These are phyloP conservation scores for Puccinia polysora DNA, from an alignment of 1,284 basidiomycete species.

Conservation along the genomic window DNA sequence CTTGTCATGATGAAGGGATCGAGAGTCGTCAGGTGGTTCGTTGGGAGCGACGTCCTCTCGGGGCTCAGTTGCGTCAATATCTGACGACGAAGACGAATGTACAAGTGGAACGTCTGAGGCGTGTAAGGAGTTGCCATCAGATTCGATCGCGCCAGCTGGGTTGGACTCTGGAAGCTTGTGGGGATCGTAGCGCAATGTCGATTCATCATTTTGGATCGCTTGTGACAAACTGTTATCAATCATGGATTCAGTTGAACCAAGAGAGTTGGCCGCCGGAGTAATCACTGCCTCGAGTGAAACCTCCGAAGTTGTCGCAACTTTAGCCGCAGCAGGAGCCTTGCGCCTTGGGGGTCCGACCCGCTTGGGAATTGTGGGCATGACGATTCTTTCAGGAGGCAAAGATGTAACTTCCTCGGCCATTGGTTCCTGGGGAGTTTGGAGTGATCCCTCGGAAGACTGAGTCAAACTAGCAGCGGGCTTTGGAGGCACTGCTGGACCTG, in stretches of 20 bases:
- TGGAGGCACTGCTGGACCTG: slow-evolving; percentile 17
- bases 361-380: slow-evolving; percentile 35
- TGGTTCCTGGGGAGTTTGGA: background rate
- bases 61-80: background rate
- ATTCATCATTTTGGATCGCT: background rate
- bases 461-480: slow-evolving; percentile 10
- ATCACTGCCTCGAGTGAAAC: background rate
- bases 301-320: slow-evolving; percentile 3
- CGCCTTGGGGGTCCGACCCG: slow-evolving; percentile 37
- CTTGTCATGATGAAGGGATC: no score
- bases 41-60: background rate
- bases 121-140: background rate
- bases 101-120: background rate
- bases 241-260: background rate
- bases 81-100: background rate
- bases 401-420: background rate
- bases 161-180: no score
- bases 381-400: slow-evolving; percentile 37
- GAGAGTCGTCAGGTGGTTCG: no score
- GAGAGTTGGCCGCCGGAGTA: background rate
- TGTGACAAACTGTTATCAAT: background rate
- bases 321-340: slow-evolving; percentile 26
- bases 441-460: slow-evolving; percentile 3
- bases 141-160: background rate
- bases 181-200: background rate